Conservation (phyloP, 2,329 filamentous ascomycete species). For the Mycosphaerella sp. region DNA sequence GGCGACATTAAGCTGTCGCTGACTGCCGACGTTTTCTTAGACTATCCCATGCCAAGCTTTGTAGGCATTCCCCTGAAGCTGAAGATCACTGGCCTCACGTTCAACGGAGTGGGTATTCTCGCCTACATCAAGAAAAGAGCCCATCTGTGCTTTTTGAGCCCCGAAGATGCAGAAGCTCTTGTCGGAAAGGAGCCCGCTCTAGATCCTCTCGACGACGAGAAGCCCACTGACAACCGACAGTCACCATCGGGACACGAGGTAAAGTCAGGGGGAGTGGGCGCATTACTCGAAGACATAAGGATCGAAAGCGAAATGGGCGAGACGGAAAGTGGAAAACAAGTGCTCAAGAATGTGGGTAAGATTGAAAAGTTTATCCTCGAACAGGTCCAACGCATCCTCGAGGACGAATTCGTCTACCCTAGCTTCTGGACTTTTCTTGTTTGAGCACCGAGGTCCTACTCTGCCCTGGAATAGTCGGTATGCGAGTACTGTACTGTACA, state of each 20-base stretch:
- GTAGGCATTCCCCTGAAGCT: conserved; percentile 91
- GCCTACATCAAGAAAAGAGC: conserved; percentile 83
- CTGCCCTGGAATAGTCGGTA: background rate
- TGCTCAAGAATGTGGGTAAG: conserved; percentile 96
- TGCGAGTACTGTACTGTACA: background rate
- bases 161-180: conserved; percentile 74
- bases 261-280: conserved; percentile 45
- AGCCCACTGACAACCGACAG: conserved; percentile 7
- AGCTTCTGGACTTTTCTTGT: conserved; percentile 98
- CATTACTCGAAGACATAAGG: conserved; percentile 81
- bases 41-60: conserved; percentile 98
- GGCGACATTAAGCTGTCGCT: conserved; percentile 82
- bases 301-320: conserved; percentile 98
- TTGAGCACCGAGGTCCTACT: conserved; percentile 7
- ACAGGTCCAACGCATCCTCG: conserved; percentile 93
- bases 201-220: conserved; percentile 26
- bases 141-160: conserved; percentile 90
- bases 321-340: conserved; percentile 84
- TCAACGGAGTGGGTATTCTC: conserved; percentile 88
- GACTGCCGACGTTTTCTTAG: conserved; percentile 89
- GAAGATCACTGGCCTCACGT: conserved; percentile 89
- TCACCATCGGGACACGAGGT: conserved; percentile 12
- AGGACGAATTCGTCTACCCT: conserved; percentile 97
- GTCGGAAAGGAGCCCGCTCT: conserved; percentile 42
- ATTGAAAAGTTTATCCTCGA: conserved; percentile 96